Conservation (phyloP, 768 basidiomycete genomes). For the Suillus clintonianus region DNA sequence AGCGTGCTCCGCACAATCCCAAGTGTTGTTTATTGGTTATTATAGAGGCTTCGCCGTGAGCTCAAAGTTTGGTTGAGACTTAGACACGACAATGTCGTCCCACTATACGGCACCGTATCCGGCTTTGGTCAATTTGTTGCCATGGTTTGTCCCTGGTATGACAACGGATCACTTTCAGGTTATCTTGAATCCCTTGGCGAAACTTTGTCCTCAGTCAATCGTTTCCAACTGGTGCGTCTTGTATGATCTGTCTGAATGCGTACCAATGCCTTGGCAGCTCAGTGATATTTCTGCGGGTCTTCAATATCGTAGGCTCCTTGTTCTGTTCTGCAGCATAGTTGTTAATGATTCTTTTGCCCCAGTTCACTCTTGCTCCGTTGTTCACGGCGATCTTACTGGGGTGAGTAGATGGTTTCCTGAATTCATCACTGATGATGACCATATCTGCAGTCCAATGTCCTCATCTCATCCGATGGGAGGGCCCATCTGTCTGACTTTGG, state of each 20-base stretch:
- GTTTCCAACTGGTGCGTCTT: constrained; percentile 18
- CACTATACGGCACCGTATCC: constrained; percentile 19
- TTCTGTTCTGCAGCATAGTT: neutral
- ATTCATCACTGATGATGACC: neutral
- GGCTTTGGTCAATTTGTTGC: constrained; percentile 29
- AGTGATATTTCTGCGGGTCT: constrained; percentile 28
- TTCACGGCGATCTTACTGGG: constrained; percentile 22
- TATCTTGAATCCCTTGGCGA: constrained; percentile 17
- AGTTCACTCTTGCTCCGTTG: constrained; percentile 20
- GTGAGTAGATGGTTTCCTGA: constrained; percentile 1
- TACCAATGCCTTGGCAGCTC: constrained; percentile 14
- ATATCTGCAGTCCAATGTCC: constrained; percentile 40
- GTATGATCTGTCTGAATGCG: neutral
- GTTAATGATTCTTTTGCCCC: neutral
- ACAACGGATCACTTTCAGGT: constrained; percentile 20
- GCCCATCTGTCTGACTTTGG: constrained; percentile 50
- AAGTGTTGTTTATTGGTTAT: neutral
- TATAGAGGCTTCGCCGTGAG: constrained; percentile 24
- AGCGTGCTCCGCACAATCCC: neutral
- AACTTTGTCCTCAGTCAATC: constrained; percentile 7
- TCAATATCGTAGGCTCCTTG: constrained; percentile 22
- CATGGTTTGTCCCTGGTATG: constrained; percentile 29
- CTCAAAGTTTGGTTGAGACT: constrained; percentile 27
- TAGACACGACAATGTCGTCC: constrained; percentile 23
- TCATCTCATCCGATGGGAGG: constrained; percentile 35